Evolutionary conservation across 2,329 filamentous ascomycete species (phyloP).

Genomic region (Elsinoe australis): DNA sequence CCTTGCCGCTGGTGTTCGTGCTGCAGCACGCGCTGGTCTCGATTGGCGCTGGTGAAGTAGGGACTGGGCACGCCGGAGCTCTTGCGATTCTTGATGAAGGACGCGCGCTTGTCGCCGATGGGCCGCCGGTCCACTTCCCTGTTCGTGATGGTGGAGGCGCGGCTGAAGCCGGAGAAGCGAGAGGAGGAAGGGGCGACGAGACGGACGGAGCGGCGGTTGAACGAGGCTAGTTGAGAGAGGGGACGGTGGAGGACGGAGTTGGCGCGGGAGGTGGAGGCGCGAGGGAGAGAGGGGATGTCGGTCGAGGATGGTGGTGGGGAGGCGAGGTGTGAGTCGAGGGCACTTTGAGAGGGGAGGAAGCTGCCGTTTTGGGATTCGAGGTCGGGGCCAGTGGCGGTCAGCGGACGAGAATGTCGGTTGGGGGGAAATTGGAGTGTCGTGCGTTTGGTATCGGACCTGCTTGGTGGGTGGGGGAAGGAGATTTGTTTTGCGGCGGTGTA

Average conservation of each 20-base stretch:
- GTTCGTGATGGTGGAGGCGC: neutral
- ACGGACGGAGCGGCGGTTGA: conserved; percentile 36
- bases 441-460: conserved; percentile 24
- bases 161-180: neutral
- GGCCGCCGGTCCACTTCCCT: conserved; percentile 33
- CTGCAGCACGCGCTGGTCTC: neutral
- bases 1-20: neutral
- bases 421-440: conserved; percentile 26
- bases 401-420: conserved; percentile 23
- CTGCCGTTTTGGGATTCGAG: conserved; percentile 30
- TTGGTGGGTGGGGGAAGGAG: no score
- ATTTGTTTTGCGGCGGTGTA: conserved; percentile 35
- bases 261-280: conserved; percentile 23
- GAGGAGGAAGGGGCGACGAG: conserved; percentile 31
- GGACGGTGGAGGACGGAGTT: conserved; percentile 22
- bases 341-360: conserved; percentile 35
- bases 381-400: conserved; percentile 25
- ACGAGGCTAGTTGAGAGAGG: conserved; percentile 26
- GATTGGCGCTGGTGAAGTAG: conserved; percentile 33
- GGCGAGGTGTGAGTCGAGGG: conserved; percentile 34
- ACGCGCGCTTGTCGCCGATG: conserved; percentile 36
- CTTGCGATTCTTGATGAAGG: conserved; percentile 37
- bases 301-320: conserved; percentile 29
- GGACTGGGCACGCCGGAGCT: conserved; percentile 31
- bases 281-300: no score